Evolutionary conservation across 441 rosid species (phyloP).

Genomic region (Euphorbia neoarborescens): DNA sequence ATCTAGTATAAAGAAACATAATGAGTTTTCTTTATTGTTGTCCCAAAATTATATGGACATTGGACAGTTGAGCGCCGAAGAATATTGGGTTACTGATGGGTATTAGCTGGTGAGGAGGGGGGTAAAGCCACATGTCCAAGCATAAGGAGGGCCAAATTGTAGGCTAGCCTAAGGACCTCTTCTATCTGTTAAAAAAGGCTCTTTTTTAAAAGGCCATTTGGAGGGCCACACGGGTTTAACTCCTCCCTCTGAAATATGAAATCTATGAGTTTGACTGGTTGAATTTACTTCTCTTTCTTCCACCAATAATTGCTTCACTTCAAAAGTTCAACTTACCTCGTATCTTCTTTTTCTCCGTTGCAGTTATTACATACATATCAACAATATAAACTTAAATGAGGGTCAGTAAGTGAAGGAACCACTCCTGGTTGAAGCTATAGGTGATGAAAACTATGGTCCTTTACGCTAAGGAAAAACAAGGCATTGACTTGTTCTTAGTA

Average conservation of each 20-base stretch:
- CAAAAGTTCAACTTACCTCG: not conserved
- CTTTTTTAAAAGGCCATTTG: not conserved
- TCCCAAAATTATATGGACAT: not conserved
- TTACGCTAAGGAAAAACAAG: constrained; percentile 16
- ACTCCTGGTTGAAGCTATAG: constrained; percentile 17
- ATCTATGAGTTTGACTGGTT: not conserved
- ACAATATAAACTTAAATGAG: not conserved
- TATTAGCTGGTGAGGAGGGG: not conserved
- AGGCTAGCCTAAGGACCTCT: not conserved
- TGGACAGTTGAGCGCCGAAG: not conserved
- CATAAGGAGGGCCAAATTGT: not conserved
- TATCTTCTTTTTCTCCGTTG: not conserved
- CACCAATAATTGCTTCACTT: not conserved
- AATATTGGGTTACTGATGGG: not conserved
- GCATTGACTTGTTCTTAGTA: constrained; percentile 16
- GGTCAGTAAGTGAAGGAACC: constrained; percentile 5
- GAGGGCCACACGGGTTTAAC: not conserved
- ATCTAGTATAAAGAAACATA: not conserved
- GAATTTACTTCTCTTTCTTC: not conserved
- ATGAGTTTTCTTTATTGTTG: not conserved
- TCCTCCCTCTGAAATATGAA: not conserved
- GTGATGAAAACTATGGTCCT: not conserved
- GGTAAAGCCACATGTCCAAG: not conserved
- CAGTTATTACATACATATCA: not conserved
- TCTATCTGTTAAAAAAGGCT: not conserved